Evolutionary conservation across 768 basidiomycete genomes (phyloP), one percentile per base, ranked within the genome.

Genomic region (Naganishia friedmannii): DNA sequence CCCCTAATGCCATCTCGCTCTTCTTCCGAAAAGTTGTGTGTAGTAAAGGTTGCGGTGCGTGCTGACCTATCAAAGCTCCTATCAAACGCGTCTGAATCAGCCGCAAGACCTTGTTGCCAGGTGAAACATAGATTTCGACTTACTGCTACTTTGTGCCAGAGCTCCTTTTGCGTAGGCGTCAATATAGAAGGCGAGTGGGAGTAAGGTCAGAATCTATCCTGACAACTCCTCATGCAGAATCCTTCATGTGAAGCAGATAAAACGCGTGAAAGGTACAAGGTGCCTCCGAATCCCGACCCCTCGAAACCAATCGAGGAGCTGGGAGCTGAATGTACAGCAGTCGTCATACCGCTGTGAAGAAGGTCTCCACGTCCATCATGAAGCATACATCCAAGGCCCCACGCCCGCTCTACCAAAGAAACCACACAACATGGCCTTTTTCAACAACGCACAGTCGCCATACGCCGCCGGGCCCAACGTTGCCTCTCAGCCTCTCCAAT

Each of bases 401-500:
- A n/a, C n/a, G n/a, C n/a, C n/a, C n/a, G n/a, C n/a, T n/a, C n/a
- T n/a, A n/a, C n/a, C n/a, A n/a, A n/a, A n/a, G n/a, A 37, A 67
- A 10, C 23, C n/a, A 54, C 13, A 9, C 12, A 37, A 28, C 46
- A 70, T 70, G 69, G 69, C 69, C 32, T 70, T 65, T 55, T 70
- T 70, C 63, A 70, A 70, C 29, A 57, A 69, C 31, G 42, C 51
- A 51, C 48, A 58, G 31, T n/a, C 60, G 17, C 45, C 45, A 9
- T 69, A 63, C 46, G 34, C 48, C 32, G 29, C 58, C 17, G 42
- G 68, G n/a, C 55, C 67, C 39, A 21, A 19, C 29, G 42, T 65
- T 8, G n/a, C 71, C 5, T 65, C 74, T 17, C 77, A 77, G 70
- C 77, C 79, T 1, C 74, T 80, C n/a, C 78, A 78, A 37, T 80